Conservation (phyloP, 805 yeast genomes). For the Lachancea fermentati region DNA sequence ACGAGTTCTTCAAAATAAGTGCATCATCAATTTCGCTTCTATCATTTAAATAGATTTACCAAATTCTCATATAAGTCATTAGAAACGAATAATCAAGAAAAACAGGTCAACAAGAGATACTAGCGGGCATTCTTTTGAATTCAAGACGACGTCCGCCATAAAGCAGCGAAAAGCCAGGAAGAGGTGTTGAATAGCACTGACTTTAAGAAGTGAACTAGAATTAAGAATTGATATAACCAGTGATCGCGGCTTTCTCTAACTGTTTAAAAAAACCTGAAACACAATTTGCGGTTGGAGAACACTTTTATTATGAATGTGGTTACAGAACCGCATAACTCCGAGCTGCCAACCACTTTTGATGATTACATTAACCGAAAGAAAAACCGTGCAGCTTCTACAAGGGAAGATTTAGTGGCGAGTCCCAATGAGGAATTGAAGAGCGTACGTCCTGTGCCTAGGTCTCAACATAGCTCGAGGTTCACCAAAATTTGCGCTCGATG, state of each 20-base stretch:
- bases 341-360: not conserved
- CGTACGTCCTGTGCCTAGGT: not conserved
- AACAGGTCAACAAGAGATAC: not conserved
- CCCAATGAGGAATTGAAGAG: not conserved
- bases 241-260: no score
- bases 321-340: constrained; percentile 1
- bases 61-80: not conserved
- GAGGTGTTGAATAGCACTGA: not conserved
- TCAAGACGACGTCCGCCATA: no score
- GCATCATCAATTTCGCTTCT: not conserved
- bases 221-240: not conserved
- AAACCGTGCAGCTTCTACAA: not conserved
- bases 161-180: no score
- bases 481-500: constrained; percentile 48
- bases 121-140: no score
- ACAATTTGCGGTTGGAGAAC: not conserved
- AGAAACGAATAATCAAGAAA: not conserved
- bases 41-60: not conserved
- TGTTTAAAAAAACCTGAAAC: no score
- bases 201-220: not conserved
- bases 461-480: constrained; percentile 6
- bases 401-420: not conserved
- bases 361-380: not conserved
- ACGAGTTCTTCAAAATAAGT: constrained; percentile 1
- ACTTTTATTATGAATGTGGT: constrained; percentile 1